Evolutionary conservation across 768 basidiomycete species (phyloP), one percentile per base, ranked within the genome.

Genomic region (Leccinum olivaceopallidum): DNA sequence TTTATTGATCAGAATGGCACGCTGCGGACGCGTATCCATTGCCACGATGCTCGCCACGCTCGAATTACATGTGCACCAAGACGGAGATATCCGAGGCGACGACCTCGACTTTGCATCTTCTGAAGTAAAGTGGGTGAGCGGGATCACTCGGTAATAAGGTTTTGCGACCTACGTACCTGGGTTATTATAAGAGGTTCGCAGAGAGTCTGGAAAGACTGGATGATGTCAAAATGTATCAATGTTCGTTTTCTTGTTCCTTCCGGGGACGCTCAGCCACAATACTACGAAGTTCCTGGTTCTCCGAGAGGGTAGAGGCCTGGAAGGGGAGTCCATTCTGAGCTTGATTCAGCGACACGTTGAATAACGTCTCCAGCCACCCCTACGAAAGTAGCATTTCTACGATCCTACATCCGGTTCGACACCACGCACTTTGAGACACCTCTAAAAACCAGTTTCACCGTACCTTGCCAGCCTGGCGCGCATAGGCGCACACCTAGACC

Each of bases 31-130:
- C 58, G n/a, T 22, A 12, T 49, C 6, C 24, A 26, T 51, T 22
- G 20, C 36, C 32, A 61, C 55, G 14, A 67, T 67, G 60, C 66
- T 65, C 12, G 58, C 66, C 5, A 65, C 54, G 2, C 22, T 67
- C 30, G 59, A 58, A 1, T 63, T 66, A 24, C 18, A 16, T 22
- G 30, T n/a, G 24, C 34, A n/a, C 37, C 42, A 37, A 44, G 60
- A 62, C 42, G 42, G 18, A 9, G n/a, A n/a, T 26, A 2, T 24
- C 3, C n/a, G 57, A 13, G 59, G 52, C 2, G 57, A 64, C 0
- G 51, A 60, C 14, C 14, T 39, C 1, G 4, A 12, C 2, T 44
- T 59, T 26, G 20, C 8, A 9, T 13, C 32, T 34, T 39, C 37
- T 18, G 16, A 57, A 5, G 37, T 56, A 7, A 50, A 57, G 49